Percentiles rank a stretch among this genome's conserved stretches.
phyloP scores from a whole-genome alignment of 371 early-diverging fungal species.

The Mortierella sp. region DNA sequence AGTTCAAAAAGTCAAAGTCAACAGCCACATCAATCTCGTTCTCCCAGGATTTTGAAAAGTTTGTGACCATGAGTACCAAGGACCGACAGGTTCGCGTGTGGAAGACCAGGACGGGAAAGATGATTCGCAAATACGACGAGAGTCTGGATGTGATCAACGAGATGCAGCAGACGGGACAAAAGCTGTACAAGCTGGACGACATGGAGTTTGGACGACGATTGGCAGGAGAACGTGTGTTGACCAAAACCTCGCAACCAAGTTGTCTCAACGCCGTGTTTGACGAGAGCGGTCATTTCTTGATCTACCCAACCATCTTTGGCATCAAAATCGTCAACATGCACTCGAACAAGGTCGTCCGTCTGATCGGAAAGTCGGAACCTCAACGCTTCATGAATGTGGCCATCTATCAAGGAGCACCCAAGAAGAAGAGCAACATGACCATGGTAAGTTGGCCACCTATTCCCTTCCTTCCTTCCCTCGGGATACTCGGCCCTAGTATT shows the following conservation, averaged over 20 bases:
- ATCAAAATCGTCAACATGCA: constrained; percentile 91
- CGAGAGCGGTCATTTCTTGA: constrained; percentile 87
- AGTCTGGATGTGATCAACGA: constrained; percentile 81
- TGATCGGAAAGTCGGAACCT: constrained; percentile 92
- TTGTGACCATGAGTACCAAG: constrained; percentile 87
- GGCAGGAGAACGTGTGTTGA: constrained; percentile 90
- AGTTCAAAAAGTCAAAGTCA: constrained; percentile 84
- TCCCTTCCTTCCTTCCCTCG: too few species aligned
- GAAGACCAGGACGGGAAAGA: constrained; percentile 84
- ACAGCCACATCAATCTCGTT: constrained; percentile 81
- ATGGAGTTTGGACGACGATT: constrained; percentile 97
- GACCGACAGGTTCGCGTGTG: constrained; percentile 92
- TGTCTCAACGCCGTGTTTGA: constrained; percentile 93
- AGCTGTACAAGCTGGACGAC: constrained; percentile 84
- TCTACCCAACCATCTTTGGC: constrained; percentile 93
- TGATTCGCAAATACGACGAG: constrained; percentile 93
- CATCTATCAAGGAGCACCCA: constrained; percentile 90
- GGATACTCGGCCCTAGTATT: too few species aligned
- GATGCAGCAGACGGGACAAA: constrained; percentile 91
- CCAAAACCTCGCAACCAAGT: constrained; percentile 73
- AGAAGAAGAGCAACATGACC: constrained; percentile 78
- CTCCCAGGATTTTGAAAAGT: constrained; percentile 82
- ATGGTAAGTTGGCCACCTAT: too few species aligned
- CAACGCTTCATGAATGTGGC: constrained; percentile 91
- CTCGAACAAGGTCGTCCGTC: constrained; percentile 83